phyloP scores from a whole-genome alignment of 2,329 filamentous ascomycete genomes.

The Stemphylium lycopersici region DNA sequence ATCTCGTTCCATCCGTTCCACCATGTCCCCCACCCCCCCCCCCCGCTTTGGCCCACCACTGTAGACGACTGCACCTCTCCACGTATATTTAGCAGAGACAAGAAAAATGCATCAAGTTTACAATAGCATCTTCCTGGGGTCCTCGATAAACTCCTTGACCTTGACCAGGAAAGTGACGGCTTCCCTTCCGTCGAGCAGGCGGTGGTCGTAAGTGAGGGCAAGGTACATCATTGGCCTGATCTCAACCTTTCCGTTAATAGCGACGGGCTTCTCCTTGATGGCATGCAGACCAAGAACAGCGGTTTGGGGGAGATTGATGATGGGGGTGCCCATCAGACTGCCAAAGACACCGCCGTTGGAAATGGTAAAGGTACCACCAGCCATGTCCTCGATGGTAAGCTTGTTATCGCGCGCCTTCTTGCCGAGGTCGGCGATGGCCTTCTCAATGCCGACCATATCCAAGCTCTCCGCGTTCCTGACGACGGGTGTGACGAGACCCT shows the following conservation, averaged over 20 bases:
- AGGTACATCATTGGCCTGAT: slow-evolving; percentile 99
- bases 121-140: slow-evolving; percentile 88
- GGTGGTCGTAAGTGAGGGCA: slow-evolving; percentile 96
- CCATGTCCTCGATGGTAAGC: slow-evolving; percentile 99
- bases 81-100: slow-evolving; percentile 1
- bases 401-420: slow-evolving; percentile 98
- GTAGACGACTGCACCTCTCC: not conserved
- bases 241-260: slow-evolving; percentile 90
- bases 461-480: slow-evolving; percentile 90
- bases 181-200: slow-evolving; percentile 91
- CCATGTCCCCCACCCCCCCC: not conserved
- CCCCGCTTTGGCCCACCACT: not conserved
- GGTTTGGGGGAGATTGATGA: slow-evolving; percentile 96
- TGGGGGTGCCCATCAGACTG: slow-evolving; percentile 95
- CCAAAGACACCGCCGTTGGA: slow-evolving; percentile 97
- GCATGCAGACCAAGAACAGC: slow-evolving; percentile 91
- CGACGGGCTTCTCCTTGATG: slow-evolving; percentile 93
- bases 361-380: slow-evolving; percentile 96
- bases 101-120: slow-evolving; percentile 3
- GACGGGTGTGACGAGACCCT: slow-evolving; percentile 94
- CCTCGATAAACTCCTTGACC: slow-evolving; percentile 97
- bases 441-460: slow-evolving; percentile 89
- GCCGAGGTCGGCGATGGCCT: slow-evolving; percentile 88
- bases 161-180: slow-evolving; percentile 96
- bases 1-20: not conserved